These are phyloP conservation scores for Phytophthora palmivora DNA, from an alignment of 352 stramenopile species.

Conservation along the genomic window DNA sequence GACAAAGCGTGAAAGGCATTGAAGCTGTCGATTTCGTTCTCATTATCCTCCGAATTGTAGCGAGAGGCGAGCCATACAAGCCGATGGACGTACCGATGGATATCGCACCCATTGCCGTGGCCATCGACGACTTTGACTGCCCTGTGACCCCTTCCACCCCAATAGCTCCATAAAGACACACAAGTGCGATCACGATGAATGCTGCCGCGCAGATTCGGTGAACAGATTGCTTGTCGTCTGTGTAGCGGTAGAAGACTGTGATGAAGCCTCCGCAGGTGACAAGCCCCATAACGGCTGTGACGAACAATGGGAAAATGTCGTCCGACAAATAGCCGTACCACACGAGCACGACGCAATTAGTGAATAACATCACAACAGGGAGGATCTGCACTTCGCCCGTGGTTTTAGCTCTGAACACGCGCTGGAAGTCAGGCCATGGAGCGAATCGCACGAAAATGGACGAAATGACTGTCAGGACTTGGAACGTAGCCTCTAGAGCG, in stretches of 20 bases:
- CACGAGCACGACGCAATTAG: constrained; percentile 68
- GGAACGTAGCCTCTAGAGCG: constrained; percentile 37
- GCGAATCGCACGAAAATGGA: constrained; percentile 73
- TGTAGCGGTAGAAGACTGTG: constrained; percentile 51
- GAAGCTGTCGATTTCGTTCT: constrained; percentile 39
- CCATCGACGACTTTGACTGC: constrained; percentile 38
- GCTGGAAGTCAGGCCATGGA: constrained; percentile 58
- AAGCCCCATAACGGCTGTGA: constrained; percentile 55
- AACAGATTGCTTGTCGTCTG: constrained; percentile 33
- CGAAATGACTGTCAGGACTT: constrained; percentile 70
- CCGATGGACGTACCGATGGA: constrained; percentile 60
- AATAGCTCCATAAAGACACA: constrained; percentile 45
- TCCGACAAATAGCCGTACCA: constrained; percentile 56
- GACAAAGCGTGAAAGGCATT: constrained; percentile 40
- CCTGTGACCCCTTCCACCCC: constrained; percentile 36
- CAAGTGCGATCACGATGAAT: constrained; percentile 26
- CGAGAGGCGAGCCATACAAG: constrained; percentile 64
- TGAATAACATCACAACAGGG: constrained; percentile 70
- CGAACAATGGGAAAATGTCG: constrained; percentile 64
- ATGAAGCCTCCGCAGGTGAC: constrained; percentile 53
- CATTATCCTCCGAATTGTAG: constrained; percentile 44
- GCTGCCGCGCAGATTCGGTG: constrained; percentile 24
- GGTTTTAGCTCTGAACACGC: constrained; percentile 55
- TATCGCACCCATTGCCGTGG: constrained; percentile 50
- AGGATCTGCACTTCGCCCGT: constrained; percentile 60